Percentiles rank a stretch among this genome's conserved stretches.
Conservation (phyloP, 805 yeast genomes). For the Cyberlindnera petersonii region DNA sequence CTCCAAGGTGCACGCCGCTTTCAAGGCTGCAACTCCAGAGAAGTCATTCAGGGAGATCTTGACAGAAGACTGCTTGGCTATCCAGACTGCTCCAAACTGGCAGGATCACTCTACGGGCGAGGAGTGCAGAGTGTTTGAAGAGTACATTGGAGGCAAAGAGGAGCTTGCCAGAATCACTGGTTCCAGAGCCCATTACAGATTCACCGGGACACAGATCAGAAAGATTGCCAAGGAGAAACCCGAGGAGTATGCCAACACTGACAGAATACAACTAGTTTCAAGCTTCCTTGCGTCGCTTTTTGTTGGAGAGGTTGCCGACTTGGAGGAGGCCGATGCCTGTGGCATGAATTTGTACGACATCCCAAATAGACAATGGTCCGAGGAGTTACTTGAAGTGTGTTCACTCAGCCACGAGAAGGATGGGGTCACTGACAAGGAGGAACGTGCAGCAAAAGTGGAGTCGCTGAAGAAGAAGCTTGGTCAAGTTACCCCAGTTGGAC, state of each 20-base stretch:
- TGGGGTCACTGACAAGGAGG: slow-evolving; percentile 15
- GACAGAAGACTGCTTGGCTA: slow-evolving; percentile 50
- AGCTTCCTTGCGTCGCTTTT: slow-evolving; percentile 72
- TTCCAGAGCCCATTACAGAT: slow-evolving; percentile 82
- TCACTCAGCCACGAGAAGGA: slow-evolving; percentile 31
- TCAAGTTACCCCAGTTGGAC: slow-evolving; percentile 44
- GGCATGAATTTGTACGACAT: slow-evolving; percentile 90
- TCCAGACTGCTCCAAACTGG: slow-evolving; percentile 81
- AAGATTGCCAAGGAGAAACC: slow-evolving; percentile 55
- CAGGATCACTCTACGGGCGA: slow-evolving; percentile 85
- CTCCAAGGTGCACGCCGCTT: slow-evolving; percentile 36
- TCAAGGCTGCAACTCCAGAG: slow-evolving; percentile 35
- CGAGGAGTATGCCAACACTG: slow-evolving; percentile 50
- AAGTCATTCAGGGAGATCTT: slow-evolving; percentile 44
- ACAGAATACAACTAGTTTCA: slow-evolving; percentile 69
- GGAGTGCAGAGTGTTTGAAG: slow-evolving; percentile 62
- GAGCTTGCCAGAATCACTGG: slow-evolving; percentile 69
- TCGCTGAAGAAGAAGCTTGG: slow-evolving; percentile 54
- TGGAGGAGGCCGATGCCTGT: slow-evolving; percentile 86
- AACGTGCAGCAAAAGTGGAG: slow-evolving; percentile 11
- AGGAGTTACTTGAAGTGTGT: slow-evolving; percentile 45
- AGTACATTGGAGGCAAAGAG: slow-evolving; percentile 54
- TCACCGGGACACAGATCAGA: slow-evolving; percentile 89
- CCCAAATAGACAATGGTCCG: slow-evolving; percentile 49
- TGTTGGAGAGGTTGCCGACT: slow-evolving; percentile 54